These are phyloP conservation scores for Populus davidiana DNA, from an alignment of 345 rosid genomes.

Conservation along the genomic window DNA sequence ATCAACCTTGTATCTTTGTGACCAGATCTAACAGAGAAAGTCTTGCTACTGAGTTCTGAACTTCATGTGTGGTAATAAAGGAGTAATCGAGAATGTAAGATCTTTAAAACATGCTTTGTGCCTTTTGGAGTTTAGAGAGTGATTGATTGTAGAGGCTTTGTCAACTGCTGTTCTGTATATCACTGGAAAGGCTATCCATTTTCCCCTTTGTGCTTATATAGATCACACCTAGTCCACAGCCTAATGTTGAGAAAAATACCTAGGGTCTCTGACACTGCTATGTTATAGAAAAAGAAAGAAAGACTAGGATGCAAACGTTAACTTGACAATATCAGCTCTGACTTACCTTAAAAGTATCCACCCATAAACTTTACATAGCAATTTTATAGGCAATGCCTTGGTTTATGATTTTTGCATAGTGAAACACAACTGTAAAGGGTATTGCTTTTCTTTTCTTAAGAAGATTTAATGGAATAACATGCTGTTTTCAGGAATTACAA, in stretches of 20 bases:
- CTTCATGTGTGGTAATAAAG: not conserved
- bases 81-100: not conserved
- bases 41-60: not conserved
- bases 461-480: not conserved
- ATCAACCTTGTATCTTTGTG: not conserved
- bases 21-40: not conserved
- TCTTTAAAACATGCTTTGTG: not conserved
- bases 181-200: not conserved
- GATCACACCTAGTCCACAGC: too few relatives aligned
- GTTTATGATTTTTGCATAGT: not conserved
- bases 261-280: not conserved
- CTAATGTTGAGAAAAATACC: not conserved
- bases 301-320: not conserved
- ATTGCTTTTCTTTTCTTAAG: not conserved
- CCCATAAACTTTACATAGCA: not conserved
- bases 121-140: not conserved
- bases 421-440: not conserved
- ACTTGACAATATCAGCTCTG: not conserved
- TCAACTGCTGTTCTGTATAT: not conserved
- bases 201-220: not conserved
- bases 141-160: not conserved
- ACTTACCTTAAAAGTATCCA: not conserved
- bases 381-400: too few relatives aligned
- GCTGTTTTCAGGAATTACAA: constrained; percentile 63
- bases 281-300: not conserved